A percentile compares a stretch with the other conserved stretches of the same genome.
phyloP scores from a whole-genome alignment of 148 eudicot species.

The Heliosperma pusillum region DNA sequence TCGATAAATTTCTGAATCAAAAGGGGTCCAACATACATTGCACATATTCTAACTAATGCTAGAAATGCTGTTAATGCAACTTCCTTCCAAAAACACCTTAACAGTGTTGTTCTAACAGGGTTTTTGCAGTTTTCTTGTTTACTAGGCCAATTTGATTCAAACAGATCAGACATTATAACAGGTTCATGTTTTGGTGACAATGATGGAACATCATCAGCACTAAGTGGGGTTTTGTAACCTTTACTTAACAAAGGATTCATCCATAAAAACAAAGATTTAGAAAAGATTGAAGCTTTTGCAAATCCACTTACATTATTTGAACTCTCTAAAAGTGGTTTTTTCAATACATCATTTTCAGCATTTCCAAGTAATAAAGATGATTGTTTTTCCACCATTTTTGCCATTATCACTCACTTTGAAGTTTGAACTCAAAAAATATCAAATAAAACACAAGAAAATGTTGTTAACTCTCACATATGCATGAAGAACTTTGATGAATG shows the following conservation, averaged over 20 bases:
- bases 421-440: too few relatives aligned
- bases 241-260: slow-evolving; percentile 68
- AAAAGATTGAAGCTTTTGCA: slow-evolving; percentile 61
- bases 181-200: slow-evolving; percentile 75
- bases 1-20: slow-evolving; percentile 65
- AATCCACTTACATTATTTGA: slow-evolving; percentile 41
- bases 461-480: too few relatives aligned
- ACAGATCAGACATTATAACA: slow-evolving; percentile 57
- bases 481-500: too few relatives aligned
- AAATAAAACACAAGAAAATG: too few relatives aligned
- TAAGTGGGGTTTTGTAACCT: slow-evolving; percentile 64
- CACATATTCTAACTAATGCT: slow-evolving; percentile 66
- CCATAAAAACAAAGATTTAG: slow-evolving; percentile 78
- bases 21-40: slow-evolving; percentile 78
- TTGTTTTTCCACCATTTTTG: too few relatives aligned
- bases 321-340: slow-evolving; percentile 52
- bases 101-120: slow-evolving; percentile 64
- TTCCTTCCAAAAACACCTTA: slow-evolving; percentile 82
- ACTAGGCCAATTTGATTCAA: slow-evolving; percentile 74
- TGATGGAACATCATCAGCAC: slow-evolving; percentile 58
- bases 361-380: not conserved
- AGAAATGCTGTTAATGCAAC: slow-evolving; percentile 59
- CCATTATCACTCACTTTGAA: too few relatives aligned
- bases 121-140: slow-evolving; percentile 60
- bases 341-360: not conserved